Evolutionary conservation across 2,329 filamentous ascomycete species (phyloP).

Genomic region (Colletotrichum camelliae): DNA sequence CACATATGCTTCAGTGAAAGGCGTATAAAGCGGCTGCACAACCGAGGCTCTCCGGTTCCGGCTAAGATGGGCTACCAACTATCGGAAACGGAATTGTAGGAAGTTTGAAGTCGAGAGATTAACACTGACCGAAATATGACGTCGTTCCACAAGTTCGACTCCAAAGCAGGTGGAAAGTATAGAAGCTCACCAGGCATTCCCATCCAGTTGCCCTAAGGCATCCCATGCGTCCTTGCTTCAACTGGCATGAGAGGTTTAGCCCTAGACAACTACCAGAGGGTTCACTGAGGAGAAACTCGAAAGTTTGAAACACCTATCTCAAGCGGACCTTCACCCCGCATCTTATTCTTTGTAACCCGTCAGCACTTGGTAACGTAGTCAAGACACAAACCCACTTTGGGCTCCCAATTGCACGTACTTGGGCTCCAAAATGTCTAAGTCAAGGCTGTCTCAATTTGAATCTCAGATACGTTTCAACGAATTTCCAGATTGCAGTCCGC

Average conservation of each 20-base stretch:
- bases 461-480: background rate
- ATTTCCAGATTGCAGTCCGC: background rate
- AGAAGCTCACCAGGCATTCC: no score
- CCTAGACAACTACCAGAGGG: no score
- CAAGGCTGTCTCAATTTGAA: rapidly evolving
- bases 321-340: background rate
- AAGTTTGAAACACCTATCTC: background rate
- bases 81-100: background rate
- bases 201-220: no score
- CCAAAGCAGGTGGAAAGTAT: no score
- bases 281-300: no score
- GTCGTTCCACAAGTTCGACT: no score
- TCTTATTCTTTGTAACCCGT: background rate
- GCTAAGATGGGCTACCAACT: no score
- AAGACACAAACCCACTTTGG: background rate
- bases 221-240: no score
- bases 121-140: background rate
- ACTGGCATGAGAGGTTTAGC: no score
- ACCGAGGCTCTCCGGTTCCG: no score
- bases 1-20: no score
- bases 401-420: background rate
- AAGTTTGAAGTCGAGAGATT: background rate
- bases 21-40: no score
- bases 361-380: background rate
- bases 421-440: background rate